phyloP scores from a whole-genome alignment of 257 asterid species.

The Nicotiana undulata region DNA sequence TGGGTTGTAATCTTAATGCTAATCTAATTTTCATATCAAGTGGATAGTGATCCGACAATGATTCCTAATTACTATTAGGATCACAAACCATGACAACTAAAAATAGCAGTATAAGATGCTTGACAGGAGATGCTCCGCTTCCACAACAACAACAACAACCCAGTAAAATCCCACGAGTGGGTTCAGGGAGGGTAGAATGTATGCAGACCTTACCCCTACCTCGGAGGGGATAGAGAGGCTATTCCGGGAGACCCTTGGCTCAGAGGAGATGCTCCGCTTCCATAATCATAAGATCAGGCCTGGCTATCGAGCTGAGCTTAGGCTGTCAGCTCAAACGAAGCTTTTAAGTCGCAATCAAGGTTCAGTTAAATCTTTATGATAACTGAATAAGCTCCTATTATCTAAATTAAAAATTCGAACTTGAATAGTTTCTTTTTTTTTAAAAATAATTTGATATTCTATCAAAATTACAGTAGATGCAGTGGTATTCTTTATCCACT shows the following conservation, averaged over 20 bases:
- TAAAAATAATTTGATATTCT: too few relatives aligned
- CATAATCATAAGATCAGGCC: not conserved
- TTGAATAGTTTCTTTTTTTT: not conserved
- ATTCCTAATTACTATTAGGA: not conserved
- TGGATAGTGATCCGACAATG: not conserved
- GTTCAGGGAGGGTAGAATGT: too few relatives aligned
- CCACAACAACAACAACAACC: too few relatives aligned
- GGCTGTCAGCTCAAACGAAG: not conserved
- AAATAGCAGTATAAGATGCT: not conserved
- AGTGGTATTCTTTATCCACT: not conserved
- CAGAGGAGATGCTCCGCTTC: not conserved
- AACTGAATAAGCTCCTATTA: not conserved
- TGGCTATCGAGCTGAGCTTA: not conserved
- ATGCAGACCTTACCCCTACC: too few relatives aligned
- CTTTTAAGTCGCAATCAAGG: not conserved
- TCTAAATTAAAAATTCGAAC: not conserved
- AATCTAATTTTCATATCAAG: not conserved
- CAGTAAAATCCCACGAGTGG: too few relatives aligned
- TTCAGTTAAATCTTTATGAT: not conserved
- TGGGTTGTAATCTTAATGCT: not conserved
- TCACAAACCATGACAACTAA: not conserved
- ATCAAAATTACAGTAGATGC: not conserved
- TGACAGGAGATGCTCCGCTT: not conserved
- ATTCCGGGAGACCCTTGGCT: too few relatives aligned
- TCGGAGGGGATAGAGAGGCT: too few relatives aligned